phyloP scores from a whole-genome alignment of 129 eudicot genomes.

The Helichrysum umbraculigerum region DNA sequence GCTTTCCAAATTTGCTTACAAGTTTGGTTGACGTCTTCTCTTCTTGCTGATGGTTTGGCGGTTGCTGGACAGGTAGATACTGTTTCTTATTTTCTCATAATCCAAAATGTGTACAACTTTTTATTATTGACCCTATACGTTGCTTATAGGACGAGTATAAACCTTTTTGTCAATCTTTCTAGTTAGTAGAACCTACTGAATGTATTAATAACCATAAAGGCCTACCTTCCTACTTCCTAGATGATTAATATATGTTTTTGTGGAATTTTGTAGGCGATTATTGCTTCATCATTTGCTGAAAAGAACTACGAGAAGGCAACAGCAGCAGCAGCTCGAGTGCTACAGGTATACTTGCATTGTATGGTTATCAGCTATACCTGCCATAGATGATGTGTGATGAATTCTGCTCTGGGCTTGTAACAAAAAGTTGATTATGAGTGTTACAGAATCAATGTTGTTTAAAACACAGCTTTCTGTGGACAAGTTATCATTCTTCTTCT shows the following conservation, averaged over 20 bases:
- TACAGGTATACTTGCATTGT: slow-evolving; percentile 54
- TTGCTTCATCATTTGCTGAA: slow-evolving; percentile 95
- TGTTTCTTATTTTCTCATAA: background rate
- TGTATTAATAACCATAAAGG: too few relatives aligned
- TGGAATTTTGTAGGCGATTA: slow-evolving; percentile 61
- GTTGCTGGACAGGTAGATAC: slow-evolving; percentile 88
- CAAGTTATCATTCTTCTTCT: background rate
- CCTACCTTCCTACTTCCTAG: too few relatives aligned
- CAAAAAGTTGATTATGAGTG: background rate
- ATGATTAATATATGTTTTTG: background rate
- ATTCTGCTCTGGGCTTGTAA: background rate
- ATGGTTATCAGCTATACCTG: background rate
- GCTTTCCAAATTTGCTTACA: slow-evolving; percentile 90
- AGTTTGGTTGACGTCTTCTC: slow-evolving; percentile 87
- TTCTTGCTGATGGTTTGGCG: slow-evolving; percentile 93
- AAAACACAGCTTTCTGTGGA: background rate
- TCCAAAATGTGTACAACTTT: background rate
- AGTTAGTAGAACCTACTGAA: too few relatives aligned
- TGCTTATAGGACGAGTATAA: background rate
- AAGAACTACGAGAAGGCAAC: slow-evolving; percentile 81
- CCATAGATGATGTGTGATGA: background rate
- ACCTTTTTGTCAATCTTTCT: too few relatives aligned
- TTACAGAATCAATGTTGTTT: background rate
- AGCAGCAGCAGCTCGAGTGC: slow-evolving; percentile 74
- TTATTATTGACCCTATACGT: background rate